Evolutionary conservation across 202 grass and related monocot species (phyloP), one percentile per base, ranked within the genome.

Genomic region (Schoenoplectus tabernaemontani): DNA sequence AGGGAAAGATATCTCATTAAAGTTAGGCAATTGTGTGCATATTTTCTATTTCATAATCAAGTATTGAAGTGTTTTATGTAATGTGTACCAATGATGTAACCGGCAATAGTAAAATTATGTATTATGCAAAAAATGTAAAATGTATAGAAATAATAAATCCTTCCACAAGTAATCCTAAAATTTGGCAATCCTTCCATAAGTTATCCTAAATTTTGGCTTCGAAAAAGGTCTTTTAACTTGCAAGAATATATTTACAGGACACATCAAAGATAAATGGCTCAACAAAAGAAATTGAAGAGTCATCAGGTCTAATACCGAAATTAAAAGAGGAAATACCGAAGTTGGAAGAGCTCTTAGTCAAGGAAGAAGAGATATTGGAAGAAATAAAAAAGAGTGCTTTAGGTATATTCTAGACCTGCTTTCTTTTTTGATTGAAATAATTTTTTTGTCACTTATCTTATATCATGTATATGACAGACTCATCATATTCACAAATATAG

Each of bases 281-380:
- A 58, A 82, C 59, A 70, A 89, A 88, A 67, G 89, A 90, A 57
- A 89, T 89, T 13, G 91, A 89, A 78, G 86, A 89, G 87, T 98
- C 78, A 51, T 86, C 91, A 81, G 85, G 75, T 85, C 76, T 91
- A 47, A 89, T 98, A 76, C 95, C 91, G 69, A 83, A 89, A 85
- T 84, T 98, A 51, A 90, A 98, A 82, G 89, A 80, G 84, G 81
- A 87, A 77, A 82, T 92, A 82, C 96, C 96, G 42, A 89, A 91
- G 83, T 59, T 92, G 81, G 91, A 98, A 87, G 77, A 90, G 20
- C 34, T n/a, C 61, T 83, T 95, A 57, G 83, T 75, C 69, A 84
- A 90, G 85, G 91, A 98, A 86, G 95, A 95, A 79, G 88, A 92
- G 64, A 54, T 88, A 5, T 71, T 95, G 77, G 91, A 98, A 86